Base-by-base conservation (phyloP, 352 stramenopile genomes). In the Phytopythium aichiense region DNA sequence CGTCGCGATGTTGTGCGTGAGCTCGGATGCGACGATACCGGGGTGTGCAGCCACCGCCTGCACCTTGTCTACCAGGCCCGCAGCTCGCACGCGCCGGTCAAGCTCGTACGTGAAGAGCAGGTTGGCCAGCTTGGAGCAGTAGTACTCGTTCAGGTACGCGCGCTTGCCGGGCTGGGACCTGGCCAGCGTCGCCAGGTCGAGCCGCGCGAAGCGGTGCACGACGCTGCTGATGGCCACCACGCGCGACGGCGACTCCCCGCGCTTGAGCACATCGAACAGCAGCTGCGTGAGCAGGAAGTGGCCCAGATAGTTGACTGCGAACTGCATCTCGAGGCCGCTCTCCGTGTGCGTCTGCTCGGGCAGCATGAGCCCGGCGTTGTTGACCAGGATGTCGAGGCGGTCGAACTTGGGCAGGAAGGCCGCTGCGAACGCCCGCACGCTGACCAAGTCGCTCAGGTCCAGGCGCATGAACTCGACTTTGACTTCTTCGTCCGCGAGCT, bases 261-360 rank as follows among this genome's bases (percentile, higher is more conserved):
- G 43, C 60, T 69, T 71, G 15, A 90, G 74, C 58, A 72, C 48
- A n/a, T 80, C 65, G 49, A 87, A 84, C 33, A 88, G 69, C 37
- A 87, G 51, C 12, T 70, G 23, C 1, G 80, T 83, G 46, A 89
- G 56, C 48, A 79, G 76, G 43, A 89, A 89, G 48, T 88, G 80
- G 11, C 77, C 80, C 9, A 89, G 53, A 37, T 88, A 70, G 61
- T 89, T 89, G 33, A 85, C 69, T 1, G 68, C 76, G 48, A 89
- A 89, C 31, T 87, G 76, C 49, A 65, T 84, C 61, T 89, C 80
- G 18, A 87, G 65, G 1, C 77, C 80, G 18, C 68, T 65, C 2
- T 50, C 31, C 6, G 71, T 85, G 64, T 76, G 67, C 15, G 65
- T 76, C 35, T 73, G 52, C 11, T 50, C 38, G 9, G 69, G 74